A percentile compares a stretch with the other conserved stretches of the same genome.
These are phyloP conservation scores for Diaporthe sp. DNA, from an alignment of 2,329 filamentous ascomycete species.

Conservation along the genomic window DNA sequence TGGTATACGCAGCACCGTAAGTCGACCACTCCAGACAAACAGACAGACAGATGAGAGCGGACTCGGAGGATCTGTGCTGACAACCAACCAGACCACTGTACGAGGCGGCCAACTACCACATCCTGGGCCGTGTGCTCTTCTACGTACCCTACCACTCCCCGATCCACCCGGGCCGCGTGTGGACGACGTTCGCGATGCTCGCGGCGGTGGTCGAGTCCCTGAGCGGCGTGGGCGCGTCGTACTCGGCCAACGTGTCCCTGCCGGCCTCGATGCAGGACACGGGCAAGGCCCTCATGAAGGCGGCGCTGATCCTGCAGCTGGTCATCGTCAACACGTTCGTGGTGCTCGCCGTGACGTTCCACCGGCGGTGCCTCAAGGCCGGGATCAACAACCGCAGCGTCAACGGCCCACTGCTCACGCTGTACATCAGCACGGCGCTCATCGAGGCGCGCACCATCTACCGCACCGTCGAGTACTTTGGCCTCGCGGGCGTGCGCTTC, in stretches of 20 bases:
- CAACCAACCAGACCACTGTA: conserved; percentile 65
- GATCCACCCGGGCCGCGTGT: conserved; percentile 60
- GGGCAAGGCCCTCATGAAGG: conserved; percentile 56
- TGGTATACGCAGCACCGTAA: conserved; percentile 54
- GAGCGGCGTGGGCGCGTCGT: conserved; percentile 60
- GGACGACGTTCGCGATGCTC: conserved; percentile 62
- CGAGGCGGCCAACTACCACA: conserved; percentile 74
- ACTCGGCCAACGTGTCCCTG: conserved; percentile 55
- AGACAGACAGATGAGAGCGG: neutral
- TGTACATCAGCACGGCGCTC: conserved; percentile 60
- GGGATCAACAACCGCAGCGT: conserved; percentile 43
- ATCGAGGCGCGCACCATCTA: conserved; percentile 65
- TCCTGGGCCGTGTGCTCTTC: conserved; percentile 72
- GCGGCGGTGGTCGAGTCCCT: conserved; percentile 61
- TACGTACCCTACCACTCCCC: conserved; percentile 74
- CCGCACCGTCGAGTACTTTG: conserved; percentile 63
- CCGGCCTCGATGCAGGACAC: conserved; percentile 48
- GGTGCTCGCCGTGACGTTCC: conserved; percentile 60
- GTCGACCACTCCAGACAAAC: conserved; percentile 6
- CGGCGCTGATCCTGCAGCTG: conserved; percentile 62
- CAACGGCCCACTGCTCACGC: conserved; percentile 50
- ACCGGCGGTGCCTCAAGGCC: conserved; percentile 51
- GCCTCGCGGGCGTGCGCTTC: conserved; percentile 51
- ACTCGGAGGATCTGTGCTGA: neutral
- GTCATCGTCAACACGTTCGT: conserved; percentile 61